These are phyloP conservation scores for Solanum tacnaense DNA, from an alignment of 257 asterid species.

Conservation along the genomic window DNA sequence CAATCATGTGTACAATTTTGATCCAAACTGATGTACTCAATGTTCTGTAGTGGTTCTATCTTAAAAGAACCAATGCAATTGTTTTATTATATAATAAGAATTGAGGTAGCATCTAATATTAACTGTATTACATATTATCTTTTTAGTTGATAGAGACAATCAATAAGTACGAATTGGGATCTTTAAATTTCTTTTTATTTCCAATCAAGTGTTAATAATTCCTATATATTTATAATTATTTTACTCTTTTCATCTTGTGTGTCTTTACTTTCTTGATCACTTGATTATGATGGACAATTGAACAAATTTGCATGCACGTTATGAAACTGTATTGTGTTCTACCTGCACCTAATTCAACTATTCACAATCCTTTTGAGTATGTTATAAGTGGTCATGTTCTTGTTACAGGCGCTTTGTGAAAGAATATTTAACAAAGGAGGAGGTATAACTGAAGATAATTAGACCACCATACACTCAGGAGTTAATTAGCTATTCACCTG, in stretches of 20 bases:
- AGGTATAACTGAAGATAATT: not conserved
- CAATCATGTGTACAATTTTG: no score
- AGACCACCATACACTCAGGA: not conserved
- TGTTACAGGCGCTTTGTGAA: not conserved
- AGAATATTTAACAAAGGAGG: not conserved
- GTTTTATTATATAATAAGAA: no score
- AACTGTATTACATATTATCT: no score
- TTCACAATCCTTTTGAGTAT: not conserved
- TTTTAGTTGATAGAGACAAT: no score
- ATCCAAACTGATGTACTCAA: no score
- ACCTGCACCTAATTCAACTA: not conserved
- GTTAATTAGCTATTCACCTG: not conserved
- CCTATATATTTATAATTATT: no score
- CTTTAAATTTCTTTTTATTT: no score
- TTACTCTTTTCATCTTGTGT: not conserved
- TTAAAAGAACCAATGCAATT: no score
- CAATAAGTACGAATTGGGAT: no score
- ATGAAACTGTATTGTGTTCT: not conserved
- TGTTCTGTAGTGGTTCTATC: no score
- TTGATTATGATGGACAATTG: not conserved
- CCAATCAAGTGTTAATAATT: no score
- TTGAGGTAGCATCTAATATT: no score
- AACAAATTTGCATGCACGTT: not conserved
- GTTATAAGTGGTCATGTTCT: not conserved
- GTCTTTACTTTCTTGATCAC: not conserved